phyloP scores from a whole-genome alignment of 208 protist species.

The Leishmania aethiopica region DNA sequence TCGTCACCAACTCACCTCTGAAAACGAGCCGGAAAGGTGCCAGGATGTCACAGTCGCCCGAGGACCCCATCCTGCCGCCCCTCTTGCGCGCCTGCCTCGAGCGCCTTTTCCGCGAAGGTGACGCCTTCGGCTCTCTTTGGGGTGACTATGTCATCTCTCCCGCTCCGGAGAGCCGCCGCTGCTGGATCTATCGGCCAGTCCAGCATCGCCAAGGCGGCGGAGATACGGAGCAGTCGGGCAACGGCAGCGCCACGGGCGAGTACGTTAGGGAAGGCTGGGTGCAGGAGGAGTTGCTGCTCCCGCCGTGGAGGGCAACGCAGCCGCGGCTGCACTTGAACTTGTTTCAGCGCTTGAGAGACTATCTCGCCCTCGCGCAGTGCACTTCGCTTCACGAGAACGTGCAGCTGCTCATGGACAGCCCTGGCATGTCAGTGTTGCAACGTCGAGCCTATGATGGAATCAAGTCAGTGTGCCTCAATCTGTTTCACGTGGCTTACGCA shows the following conservation, averaged over 20 bases:
- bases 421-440: slow-evolving; percentile 77
- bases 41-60: background rate
- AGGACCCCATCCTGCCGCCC: background rate
- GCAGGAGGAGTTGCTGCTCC: slow-evolving; percentile 59
- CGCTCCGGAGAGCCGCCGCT: slow-evolving; percentile 25
- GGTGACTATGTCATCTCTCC: slow-evolving; percentile 30
- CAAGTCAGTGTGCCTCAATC: slow-evolving; percentile 65
- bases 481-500: slow-evolving; percentile 76
- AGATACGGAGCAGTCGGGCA: slow-evolving; percentile 14
- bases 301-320: slow-evolving; percentile 39
- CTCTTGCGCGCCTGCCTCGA: slow-evolving; percentile 15
- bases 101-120: slow-evolving; percentile 20
- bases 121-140: slow-evolving; percentile 9
- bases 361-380: slow-evolving; percentile 49
- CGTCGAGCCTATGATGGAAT: slow-evolving; percentile 73
- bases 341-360: slow-evolving; percentile 67
- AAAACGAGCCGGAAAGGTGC: background rate
- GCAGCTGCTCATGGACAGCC: slow-evolving; percentile 57
- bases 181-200: slow-evolving; percentile 34
- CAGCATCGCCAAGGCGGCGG: slow-evolving; percentile 27
- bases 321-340: slow-evolving; percentile 63
- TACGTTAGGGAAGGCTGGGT: slow-evolving; percentile 53
- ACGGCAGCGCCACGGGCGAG: background rate
- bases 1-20: background rate
- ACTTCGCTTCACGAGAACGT: slow-evolving; percentile 43